Percentiles rank a stretch among this genome's conserved stretches.
Evolutionary conservation across 495 filamentous ascomycete species (phyloP).

Genomic region (Penicillium pulvis): DNA sequence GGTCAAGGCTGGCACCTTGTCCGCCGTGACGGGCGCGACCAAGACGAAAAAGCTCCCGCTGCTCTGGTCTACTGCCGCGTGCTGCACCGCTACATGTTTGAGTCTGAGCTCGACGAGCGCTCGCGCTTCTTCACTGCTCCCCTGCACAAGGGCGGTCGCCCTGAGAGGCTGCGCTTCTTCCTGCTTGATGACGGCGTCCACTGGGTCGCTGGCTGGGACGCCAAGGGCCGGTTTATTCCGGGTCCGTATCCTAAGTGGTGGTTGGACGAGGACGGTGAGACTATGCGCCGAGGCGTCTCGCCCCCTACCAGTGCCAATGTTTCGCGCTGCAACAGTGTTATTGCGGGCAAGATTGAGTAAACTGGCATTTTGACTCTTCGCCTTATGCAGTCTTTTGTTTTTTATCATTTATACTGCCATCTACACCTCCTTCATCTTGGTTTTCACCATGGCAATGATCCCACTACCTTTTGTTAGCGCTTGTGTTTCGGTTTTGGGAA

Average conservation of each 20-base stretch:
- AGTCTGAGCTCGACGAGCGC: slow-evolving; percentile 45
- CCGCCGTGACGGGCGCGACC: slow-evolving; percentile 37
- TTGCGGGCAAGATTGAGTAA: slow-evolving; percentile 37
- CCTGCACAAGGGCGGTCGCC: slow-evolving; percentile 35
- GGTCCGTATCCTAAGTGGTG: slow-evolving; percentile 50
- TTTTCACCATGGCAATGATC: slow-evolving; percentile 6
- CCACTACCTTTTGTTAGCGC: slow-evolving; percentile 12
- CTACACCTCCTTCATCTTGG: neutral
- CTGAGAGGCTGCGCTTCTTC: slow-evolving; percentile 46
- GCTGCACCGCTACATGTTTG: slow-evolving; percentile 50
- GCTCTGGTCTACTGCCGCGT: slow-evolving; percentile 50
- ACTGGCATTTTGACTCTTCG: neutral
- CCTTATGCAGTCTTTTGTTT: neutral
- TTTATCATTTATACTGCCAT: neutral
- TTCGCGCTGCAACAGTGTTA: slow-evolving; percentile 43
- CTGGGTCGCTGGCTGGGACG: slow-evolving; percentile 50
- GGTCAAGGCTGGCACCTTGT: slow-evolving; percentile 49
- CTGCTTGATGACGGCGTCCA: slow-evolving; percentile 44
- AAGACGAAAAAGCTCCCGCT: slow-evolving; percentile 42
- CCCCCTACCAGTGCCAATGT: slow-evolving; percentile 45
- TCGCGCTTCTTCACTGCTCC: slow-evolving; percentile 44
- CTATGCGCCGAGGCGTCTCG: slow-evolving; percentile 41
- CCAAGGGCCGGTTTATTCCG: slow-evolving; percentile 45
- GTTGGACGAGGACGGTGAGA: slow-evolving; percentile 39
- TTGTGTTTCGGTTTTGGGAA: slow-evolving; percentile 17